A percentile compares a stretch with the other conserved stretches of the same genome.
phyloP scores from a whole-genome alignment of 108 stramenopile species.

The Aurantiochytrium sp. region DNA sequence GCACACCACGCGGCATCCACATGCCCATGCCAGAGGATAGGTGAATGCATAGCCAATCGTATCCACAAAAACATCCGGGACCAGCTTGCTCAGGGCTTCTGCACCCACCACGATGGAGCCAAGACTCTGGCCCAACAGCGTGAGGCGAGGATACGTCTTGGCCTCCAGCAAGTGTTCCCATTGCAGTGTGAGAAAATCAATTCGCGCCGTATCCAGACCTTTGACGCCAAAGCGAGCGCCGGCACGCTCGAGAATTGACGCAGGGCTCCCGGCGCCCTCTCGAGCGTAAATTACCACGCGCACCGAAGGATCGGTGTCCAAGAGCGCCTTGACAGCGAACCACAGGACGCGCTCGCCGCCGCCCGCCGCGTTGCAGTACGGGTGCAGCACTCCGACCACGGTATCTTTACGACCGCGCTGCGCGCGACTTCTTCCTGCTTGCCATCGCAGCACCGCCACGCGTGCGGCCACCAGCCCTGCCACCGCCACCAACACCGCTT shows the following conservation, averaged over 20 bases:
- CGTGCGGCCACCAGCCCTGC: too few species aligned
- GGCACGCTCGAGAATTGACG: conserved; percentile 23
- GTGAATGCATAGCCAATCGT: conserved; percentile 93
- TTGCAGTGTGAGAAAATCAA: neutral
- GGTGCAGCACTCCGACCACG: neutral
- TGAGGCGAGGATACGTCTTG: conserved; percentile 56
- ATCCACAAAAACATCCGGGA: conserved; percentile 80
- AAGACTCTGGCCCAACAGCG: conserved; percentile 74
- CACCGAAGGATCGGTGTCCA: neutral
- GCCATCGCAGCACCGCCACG: too few species aligned
- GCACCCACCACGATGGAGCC: conserved; percentile 70
- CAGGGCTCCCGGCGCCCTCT: conserved; percentile 33
- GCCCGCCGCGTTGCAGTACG: conserved; percentile 55
- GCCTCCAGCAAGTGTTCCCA: conserved; percentile 23
- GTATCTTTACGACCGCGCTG: too few species aligned
- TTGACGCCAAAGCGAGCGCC: conserved; percentile 31
- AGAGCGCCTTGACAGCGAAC: conserved; percentile 73
- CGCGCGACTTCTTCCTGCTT: too few species aligned
- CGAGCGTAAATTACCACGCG: conserved; percentile 73
- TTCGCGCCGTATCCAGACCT: neutral
- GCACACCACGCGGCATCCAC: conserved; percentile 58
- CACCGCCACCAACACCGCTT: too few species aligned
- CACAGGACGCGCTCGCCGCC: conserved; percentile 97
- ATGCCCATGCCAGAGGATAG: conserved; percentile 62
- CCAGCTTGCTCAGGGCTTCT: conserved; percentile 45